Evolutionary conservation across 2,329 filamentous ascomycete genomes (phyloP).

Genomic region (Onygenales sp.): DNA sequence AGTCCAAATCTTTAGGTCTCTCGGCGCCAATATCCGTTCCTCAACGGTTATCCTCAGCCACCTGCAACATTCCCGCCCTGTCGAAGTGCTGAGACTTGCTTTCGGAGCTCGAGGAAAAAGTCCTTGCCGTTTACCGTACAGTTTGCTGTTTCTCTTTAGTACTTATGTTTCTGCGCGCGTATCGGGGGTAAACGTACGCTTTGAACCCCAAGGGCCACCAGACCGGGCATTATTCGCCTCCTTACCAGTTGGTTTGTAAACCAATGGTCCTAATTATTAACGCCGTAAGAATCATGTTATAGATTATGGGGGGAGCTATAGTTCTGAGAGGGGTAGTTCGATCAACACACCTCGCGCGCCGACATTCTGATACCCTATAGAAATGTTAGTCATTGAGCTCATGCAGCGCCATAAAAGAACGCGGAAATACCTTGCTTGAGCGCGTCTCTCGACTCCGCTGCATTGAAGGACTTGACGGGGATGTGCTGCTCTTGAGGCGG

Average conservation of each 20-base stretch:
- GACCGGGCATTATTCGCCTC: constrained; percentile 26
- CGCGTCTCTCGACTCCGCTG: constrained; percentile 30
- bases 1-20: not conserved
- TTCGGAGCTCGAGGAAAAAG: constrained; percentile 41
- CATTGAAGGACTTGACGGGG: constrained; percentile 36
- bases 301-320: not conserved
- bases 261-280: constrained; percentile 6
- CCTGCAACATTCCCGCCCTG: constrained; percentile 24
- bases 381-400: not conserved
- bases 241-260: constrained; percentile 32
- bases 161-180: constrained; percentile 6
- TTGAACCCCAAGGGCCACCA: constrained; percentile 35
- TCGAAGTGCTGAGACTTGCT: constrained; percentile 34
- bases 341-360: constrained; percentile 21
- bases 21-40: not conserved
- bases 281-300: constrained; percentile 3
- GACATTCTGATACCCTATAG: constrained; percentile 14
- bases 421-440: constrained; percentile 28
- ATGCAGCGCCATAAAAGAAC: not conserved
- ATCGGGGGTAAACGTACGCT: constrained; percentile 25
- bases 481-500: constrained; percentile 29
- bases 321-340: not conserved
- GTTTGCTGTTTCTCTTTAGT: constrained; percentile 26
- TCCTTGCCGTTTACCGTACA: constrained; percentile 40
- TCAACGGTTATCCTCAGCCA: constrained; percentile 17